A percentile compares a stretch with the other conserved stretches of the same genome.
These are phyloP conservation scores for Phytophthora fragariaefolia DNA, from an alignment of 352 stramenopile species.

Conservation along the genomic window DNA sequence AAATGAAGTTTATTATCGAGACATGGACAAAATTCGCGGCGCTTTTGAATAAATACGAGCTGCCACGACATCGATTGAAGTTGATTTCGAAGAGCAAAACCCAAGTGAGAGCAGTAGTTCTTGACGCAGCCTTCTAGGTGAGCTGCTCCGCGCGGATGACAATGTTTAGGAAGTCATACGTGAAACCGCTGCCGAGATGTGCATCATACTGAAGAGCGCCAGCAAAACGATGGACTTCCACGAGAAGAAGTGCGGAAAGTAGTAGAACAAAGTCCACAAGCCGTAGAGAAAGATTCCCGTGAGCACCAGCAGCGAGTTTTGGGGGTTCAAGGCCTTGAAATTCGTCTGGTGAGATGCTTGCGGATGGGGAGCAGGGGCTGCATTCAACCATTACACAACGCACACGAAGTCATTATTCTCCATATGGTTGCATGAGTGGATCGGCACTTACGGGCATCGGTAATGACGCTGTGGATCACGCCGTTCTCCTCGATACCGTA, in stretches of 20 bases:
- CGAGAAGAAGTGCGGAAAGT: slow-evolving; percentile 80
- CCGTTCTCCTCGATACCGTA: slow-evolving; percentile 80
- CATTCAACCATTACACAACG: slow-evolving; percentile 22
- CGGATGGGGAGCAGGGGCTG: slow-evolving; percentile 51
- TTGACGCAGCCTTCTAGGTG: slow-evolving; percentile 10
- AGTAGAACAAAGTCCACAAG: slow-evolving; percentile 81
- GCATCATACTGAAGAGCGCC: slow-evolving; percentile 59
- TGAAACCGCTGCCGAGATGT: slow-evolving; percentile 66
- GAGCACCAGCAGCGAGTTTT: slow-evolving; percentile 64
- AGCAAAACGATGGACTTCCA: slow-evolving; percentile 82
- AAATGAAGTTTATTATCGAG: slow-evolving; percentile 36
- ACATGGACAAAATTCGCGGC: slow-evolving; percentile 29
- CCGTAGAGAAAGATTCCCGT: slow-evolving; percentile 76
- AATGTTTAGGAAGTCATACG: slow-evolving; percentile 48
- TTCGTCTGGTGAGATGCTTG: slow-evolving; percentile 47
- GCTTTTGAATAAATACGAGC: slow-evolving; percentile 44
- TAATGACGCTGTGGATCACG: slow-evolving; percentile 82
- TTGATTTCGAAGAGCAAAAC: slow-evolving; percentile 22
- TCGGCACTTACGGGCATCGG: slow-evolving; percentile 61
- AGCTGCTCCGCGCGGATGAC: slow-evolving; percentile 1
- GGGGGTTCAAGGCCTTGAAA: slow-evolving; percentile 65
- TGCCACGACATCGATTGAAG: slow-evolving; percentile 22
- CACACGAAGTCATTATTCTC: slow-evolving; percentile 21
- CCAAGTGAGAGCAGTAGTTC: slow-evolving; percentile 10
- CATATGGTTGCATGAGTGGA: slow-evolving; percentile 19